phyloP scores from a whole-genome alignment of 2,329 filamentous ascomycete species.

The Sporothrix pallida region DNA sequence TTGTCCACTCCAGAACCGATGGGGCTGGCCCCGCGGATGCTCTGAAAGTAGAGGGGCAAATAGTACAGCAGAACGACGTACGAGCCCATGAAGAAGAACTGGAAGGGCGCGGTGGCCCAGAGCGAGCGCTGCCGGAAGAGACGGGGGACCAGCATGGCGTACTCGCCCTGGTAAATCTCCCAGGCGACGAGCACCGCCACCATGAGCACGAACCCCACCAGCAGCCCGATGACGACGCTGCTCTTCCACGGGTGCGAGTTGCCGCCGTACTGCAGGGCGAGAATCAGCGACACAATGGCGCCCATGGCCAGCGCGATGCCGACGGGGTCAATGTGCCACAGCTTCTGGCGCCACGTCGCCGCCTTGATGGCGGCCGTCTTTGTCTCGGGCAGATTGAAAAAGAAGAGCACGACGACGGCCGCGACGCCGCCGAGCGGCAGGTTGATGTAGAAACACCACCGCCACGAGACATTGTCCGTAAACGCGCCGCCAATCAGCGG shows the following conservation, averaged over 20 bases:
- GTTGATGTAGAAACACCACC: conserved; percentile 53
- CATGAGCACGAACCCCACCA: conserved; percentile 42
- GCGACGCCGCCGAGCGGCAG: conserved; percentile 40
- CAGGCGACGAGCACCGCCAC: conserved; percentile 42
- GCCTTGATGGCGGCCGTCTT: background rate
- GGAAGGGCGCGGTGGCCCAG: conserved; percentile 48
- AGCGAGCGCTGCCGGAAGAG: conserved; percentile 53
- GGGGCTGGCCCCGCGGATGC: conserved; percentile 48
- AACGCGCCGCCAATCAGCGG: conserved; percentile 41
- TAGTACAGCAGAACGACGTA: conserved; percentile 55
- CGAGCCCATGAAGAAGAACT: conserved; percentile 50
- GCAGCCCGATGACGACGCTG: conserved; percentile 45
- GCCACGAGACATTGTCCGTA: conserved; percentile 38
- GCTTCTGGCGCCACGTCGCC: background rate
- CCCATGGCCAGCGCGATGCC: conserved; percentile 31
- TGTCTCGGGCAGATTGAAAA: background rate
- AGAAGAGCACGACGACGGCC: conserved; percentile 11
- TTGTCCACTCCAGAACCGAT: conserved; percentile 47
- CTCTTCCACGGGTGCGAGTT: conserved; percentile 47
- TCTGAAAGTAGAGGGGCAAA: conserved; percentile 58
- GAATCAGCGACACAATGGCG: conserved; percentile 47
- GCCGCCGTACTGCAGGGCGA: conserved; percentile 53
- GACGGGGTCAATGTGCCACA: conserved; percentile 30
- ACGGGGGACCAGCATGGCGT: conserved; percentile 56
- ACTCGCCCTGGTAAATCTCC: conserved; percentile 49